phyloP scores from a whole-genome alignment of 805 yeast species.

The Jamesozyma jinghongensis region DNA sequence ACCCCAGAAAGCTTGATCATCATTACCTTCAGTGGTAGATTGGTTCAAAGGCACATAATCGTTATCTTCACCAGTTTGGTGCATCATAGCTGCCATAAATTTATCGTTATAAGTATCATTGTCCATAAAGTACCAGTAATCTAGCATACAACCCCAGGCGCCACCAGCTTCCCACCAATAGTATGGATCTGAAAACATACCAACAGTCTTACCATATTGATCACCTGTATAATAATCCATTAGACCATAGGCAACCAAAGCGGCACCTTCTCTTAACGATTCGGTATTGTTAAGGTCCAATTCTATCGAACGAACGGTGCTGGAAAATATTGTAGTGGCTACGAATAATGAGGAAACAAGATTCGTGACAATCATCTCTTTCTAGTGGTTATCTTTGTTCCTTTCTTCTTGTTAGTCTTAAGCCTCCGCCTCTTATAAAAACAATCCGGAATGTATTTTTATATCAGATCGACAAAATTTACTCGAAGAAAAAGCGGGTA shows the following conservation, averaged over 20 bases:
- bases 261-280: slow-evolving; percentile 40
- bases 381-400: not conserved
- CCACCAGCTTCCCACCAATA: slow-evolving; percentile 99
- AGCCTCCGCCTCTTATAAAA: no score
- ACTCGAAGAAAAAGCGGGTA: no score
- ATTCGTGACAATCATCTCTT: not conserved
- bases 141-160: slow-evolving; percentile 82
- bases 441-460: no score
- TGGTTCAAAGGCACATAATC: slow-evolving; percentile 85
- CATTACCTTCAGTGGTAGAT: slow-evolving; percentile 90
- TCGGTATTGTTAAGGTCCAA: slow-evolving; percentile 25
- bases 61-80: slow-evolving; percentile 64
- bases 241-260: slow-evolving; percentile 57
- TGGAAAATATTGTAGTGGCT: not conserved
- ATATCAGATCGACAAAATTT: no score
- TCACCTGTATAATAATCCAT: slow-evolving; percentile 74
- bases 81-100: slow-evolving; percentile 53
- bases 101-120: slow-evolving; percentile 56
- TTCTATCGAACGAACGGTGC: slow-evolving; percentile 11
- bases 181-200: slow-evolving; percentile 82
- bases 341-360: not conserved
- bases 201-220: slow-evolving; percentile 65
- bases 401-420: no score
- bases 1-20: slow-evolving; percentile 98
- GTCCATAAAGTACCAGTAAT: slow-evolving; percentile 61